Conservation (phyloP, 352 stramenopile species). For the Globisporangium barbulae region DNA sequence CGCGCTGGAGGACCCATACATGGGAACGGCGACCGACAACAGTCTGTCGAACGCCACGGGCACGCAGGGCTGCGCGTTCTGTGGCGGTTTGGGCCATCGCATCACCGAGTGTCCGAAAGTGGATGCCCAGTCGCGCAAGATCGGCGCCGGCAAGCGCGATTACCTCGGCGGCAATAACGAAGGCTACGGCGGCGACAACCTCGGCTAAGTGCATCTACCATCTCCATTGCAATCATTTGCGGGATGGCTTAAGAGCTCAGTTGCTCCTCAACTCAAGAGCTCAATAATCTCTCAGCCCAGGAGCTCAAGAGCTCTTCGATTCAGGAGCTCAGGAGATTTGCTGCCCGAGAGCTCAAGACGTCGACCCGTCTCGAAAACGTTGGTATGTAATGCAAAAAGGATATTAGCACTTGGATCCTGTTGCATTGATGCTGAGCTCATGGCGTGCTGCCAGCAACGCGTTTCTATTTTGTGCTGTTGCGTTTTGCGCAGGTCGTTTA, state of each 20-base stretch:
- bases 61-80: constrained; percentile 97
- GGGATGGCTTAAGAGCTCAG: not conserved
- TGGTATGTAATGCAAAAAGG: constrained; percentile 11
- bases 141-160: constrained; percentile 92
- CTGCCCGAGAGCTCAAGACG: not conserved
- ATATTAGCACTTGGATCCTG: not conserved
- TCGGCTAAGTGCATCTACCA: constrained; percentile 37
- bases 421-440: not conserved
- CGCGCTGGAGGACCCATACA: constrained; percentile 96
- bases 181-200: constrained; percentile 94
- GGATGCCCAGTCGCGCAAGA: constrained; percentile 95
- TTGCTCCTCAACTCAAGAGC: not conserved
- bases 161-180: constrained; percentile 90
- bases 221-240: not conserved
- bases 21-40: constrained; percentile 68
- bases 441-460: not conserved
- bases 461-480: constrained; percentile 4
- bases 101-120: constrained; percentile 99
- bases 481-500: not conserved
- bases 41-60: constrained; percentile 67
- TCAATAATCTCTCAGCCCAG: not conserved
- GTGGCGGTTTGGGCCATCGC: constrained; percentile 96
- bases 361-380: not conserved
- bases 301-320: not conserved
- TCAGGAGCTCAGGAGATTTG: not conserved